A percentile compares a stretch with the other conserved stretches of the same genome.
Evolutionary conservation across 768 basidiomycete genomes (phyloP).

Genomic region (Tricholoma terreum): DNA sequence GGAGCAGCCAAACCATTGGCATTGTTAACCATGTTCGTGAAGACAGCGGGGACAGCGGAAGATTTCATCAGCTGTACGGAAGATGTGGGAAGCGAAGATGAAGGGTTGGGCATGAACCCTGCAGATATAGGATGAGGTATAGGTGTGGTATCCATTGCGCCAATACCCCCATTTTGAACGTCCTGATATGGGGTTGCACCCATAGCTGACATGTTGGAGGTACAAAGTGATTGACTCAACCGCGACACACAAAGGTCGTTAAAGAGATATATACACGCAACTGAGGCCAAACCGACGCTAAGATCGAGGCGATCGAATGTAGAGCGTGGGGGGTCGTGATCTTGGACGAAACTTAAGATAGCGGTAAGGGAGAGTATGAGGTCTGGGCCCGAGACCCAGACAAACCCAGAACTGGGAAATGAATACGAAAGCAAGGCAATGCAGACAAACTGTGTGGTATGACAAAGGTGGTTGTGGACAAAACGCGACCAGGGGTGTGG

Average conservation of each 20-base stretch:
- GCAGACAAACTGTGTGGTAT: no score
- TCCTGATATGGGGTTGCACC: constrained; percentile 29
- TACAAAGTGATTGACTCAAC: constrained; percentile 4
- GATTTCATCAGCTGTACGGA: constrained; percentile 27
- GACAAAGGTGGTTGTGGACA: no score
- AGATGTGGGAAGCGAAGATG: constrained; percentile 17
- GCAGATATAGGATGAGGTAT: constrained; percentile 24
- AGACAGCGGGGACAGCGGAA: constrained; percentile 23
- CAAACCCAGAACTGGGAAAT: constrained; percentile 3
- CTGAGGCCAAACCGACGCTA: constrained; percentile 14
- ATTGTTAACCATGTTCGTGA: constrained; percentile 30
- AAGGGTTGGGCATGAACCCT: constrained; percentile 21
- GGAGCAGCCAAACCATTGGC: constrained; percentile 21
- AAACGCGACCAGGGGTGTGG: no score
- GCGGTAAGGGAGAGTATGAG: constrained; percentile 11
- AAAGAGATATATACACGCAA: constrained; percentile 8
- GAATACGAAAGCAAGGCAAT: constrained; percentile 5
- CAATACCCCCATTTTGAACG: constrained; percentile 22
- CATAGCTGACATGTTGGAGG: constrained; percentile 17
- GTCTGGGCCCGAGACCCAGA: constrained; percentile 11
- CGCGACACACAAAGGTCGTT: constrained; percentile 2
- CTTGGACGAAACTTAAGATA: constrained; percentile 13
- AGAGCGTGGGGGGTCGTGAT: no score
- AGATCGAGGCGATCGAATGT: constrained; percentile 25
- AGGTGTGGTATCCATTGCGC: constrained; percentile 36